phyloP scores from a whole-genome alignment of 495 filamentous ascomycete species.

The Lasiosphaeria hispida region DNA sequence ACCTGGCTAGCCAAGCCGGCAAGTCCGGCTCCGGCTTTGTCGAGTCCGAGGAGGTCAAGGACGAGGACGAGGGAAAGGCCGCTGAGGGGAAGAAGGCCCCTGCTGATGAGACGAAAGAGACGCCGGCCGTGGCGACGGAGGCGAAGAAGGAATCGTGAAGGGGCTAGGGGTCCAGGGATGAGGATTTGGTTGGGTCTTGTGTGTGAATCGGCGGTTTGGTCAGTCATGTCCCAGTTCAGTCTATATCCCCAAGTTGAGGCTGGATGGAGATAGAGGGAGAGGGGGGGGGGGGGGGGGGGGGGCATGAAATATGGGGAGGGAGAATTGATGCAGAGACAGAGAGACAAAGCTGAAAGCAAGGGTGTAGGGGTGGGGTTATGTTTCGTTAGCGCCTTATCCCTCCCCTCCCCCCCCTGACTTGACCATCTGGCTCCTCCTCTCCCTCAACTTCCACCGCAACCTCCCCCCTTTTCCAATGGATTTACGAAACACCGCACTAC shows the following conservation, averaged over 20 bases:
- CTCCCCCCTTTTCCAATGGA: too few relatives aligned
- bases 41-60: constrained; percentile 4
- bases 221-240: neutral
- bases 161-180: neutral
- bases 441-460: too few relatives aligned
- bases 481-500: too few relatives aligned
- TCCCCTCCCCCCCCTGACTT: too few relatives aligned
- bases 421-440: too few relatives aligned
- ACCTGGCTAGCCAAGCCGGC: constrained; percentile 55
- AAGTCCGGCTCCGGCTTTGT: constrained; percentile 30
- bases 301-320: neutral
- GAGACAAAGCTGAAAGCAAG: neutral
- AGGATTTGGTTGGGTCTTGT: neutral
- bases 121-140: neutral
- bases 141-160: constrained; percentile 5
- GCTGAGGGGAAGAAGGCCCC: constrained; percentile 4
- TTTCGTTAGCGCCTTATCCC: neutral
- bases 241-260: neutral
- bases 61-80: constrained; percentile 6
- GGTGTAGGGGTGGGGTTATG: neutral
- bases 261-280: neutral
- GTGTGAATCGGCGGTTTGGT: neutral
- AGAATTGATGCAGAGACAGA: neutral
- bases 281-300: neutral
- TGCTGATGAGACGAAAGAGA: neutral